Evolutionary conservation across 371 early-diverging fungal genomes (phyloP), one percentile per base, ranked within the genome.

Genomic region (Globomyces sp.): DNA sequence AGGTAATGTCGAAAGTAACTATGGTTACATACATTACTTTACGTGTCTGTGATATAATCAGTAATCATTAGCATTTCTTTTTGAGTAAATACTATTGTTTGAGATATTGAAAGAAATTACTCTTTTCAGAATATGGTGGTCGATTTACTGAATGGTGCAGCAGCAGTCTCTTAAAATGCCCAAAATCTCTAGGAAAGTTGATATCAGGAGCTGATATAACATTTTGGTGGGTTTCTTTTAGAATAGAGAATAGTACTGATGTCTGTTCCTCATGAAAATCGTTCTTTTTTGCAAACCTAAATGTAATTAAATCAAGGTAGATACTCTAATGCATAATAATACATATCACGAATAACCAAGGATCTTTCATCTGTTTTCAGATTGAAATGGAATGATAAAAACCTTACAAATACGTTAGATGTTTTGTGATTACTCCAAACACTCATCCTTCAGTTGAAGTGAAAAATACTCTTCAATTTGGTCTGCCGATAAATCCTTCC

Each of bases 1-100:
- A 78, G 45, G 62, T 84, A 84, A 65, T 84, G 84, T 5, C 81
- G 70, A 62, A 84, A 84, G 67, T 81, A 84, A 52, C 80, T 83
- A 51, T 52, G 1, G n/a, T 49, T 47, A 67, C 24, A 24, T 24
- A 24, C 4, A 43, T 6, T 5, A 34, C 63, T 73, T 60, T 64
- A 80, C 80, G 84, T 81, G 64, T 81, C 71, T 13, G 72, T 68
- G 6, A 74, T 76, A 65, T 80, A 83, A 40, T 82, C 81, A 0
- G 73, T 72, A 5, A 82, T 71, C 4, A 50, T 44, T 48, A 71
- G 76, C 66, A 80, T 68, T 49, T 82, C 77, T 4, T 58, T 57
- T 34, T 77, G 66, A 1, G 75, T 65, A 60, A 84, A 84, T 39
- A 55, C 24, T 24, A 24, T 24, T 24, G 24, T 24, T 24, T 24